Evolutionary conservation across 176 grass and related monocot species (phyloP).

Genomic region (Avena insularis): DNA sequence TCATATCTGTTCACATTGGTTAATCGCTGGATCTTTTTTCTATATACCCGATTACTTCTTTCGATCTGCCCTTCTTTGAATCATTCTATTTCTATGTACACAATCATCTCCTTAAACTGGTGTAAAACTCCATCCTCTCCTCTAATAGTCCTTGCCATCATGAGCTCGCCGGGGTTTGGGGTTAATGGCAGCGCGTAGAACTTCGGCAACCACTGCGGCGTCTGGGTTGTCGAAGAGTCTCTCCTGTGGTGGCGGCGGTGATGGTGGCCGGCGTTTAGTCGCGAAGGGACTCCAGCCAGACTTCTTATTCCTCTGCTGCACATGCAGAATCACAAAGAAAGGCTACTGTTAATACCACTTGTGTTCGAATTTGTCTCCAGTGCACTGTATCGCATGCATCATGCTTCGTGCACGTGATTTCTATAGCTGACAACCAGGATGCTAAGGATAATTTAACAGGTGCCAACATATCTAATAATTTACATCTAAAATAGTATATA

Average conservation of each 20-base stretch:
- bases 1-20: slow-evolving; percentile 33
- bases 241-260: slow-evolving; percentile 29
- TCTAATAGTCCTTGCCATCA: slow-evolving; percentile 54
- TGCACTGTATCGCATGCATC: slow-evolving; percentile 14
- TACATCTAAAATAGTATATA: too few relatives aligned
- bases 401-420: slow-evolving; percentile 40
- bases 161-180: slow-evolving; percentile 40
- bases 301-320: slow-evolving; percentile 52
- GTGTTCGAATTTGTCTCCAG: slow-evolving; percentile 1
- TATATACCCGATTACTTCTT: slow-evolving; percentile 39
- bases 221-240: slow-evolving; percentile 51
- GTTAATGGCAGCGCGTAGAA: slow-evolving; percentile 33
- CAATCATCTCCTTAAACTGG: slow-evolving; percentile 37
- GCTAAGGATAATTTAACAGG: slow-evolving; percentile 17
- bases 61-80: slow-evolving; percentile 34
- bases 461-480: neutral
- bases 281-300: slow-evolving; percentile 60
- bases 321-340: neutral
- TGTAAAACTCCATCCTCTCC: slow-evolving; percentile 17
- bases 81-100: slow-evolving; percentile 51
- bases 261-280: slow-evolving; percentile 51
- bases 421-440: neutral
- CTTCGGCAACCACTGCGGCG: slow-evolving; percentile 38
- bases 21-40: slow-evolving; percentile 31
- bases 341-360: neutral